Conservation (phyloP, 345 rosid species). For the Populus davidiana region DNA sequence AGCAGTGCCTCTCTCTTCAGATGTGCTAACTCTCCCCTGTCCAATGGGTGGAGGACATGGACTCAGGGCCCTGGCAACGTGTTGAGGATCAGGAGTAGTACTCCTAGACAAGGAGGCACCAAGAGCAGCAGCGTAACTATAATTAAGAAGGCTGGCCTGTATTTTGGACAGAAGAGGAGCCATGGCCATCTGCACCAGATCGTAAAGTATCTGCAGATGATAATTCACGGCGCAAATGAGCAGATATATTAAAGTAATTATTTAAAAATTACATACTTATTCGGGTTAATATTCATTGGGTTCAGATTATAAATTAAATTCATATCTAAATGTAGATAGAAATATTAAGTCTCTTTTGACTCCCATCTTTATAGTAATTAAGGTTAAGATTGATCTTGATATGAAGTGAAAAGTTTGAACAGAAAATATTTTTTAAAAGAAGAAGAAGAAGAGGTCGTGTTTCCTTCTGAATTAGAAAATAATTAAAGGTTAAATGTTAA, state of each 20-base stretch:
- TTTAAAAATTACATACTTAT: too few species aligned
- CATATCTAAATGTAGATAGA: too few species aligned
- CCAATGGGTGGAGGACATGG: conserved; percentile 86
- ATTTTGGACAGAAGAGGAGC: conserved; percentile 46
- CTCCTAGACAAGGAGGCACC: conserved; percentile 79
- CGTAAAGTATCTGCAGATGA: conserved; percentile 36
- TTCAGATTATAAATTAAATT: too few species aligned
- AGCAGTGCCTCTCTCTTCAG: conserved; percentile 55
- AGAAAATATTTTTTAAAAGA: too few species aligned
- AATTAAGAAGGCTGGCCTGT: conserved; percentile 51
- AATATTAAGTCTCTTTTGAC: too few species aligned
- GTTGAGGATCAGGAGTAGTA: conserved; percentile 85
- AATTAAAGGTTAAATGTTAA: too few species aligned
- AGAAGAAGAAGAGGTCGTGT: too few species aligned
- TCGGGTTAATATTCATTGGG: too few species aligned
- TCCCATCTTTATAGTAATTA: too few species aligned
- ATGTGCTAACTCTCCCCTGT: conserved; percentile 52
- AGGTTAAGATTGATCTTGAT: too few species aligned
- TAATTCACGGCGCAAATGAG: conserved; percentile 39
- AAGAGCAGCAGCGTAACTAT: conserved; percentile 71
- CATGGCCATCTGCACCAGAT: conserved; percentile 42
- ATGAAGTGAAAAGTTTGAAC: too few species aligned
- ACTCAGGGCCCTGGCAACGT: conserved; percentile 74
- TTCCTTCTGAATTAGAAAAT: too few species aligned
- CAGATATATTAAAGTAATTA: neutral